phyloP scores from a whole-genome alignment of 192 early-diverging fungal species.

The Gonapodya prolifera region DNA sequence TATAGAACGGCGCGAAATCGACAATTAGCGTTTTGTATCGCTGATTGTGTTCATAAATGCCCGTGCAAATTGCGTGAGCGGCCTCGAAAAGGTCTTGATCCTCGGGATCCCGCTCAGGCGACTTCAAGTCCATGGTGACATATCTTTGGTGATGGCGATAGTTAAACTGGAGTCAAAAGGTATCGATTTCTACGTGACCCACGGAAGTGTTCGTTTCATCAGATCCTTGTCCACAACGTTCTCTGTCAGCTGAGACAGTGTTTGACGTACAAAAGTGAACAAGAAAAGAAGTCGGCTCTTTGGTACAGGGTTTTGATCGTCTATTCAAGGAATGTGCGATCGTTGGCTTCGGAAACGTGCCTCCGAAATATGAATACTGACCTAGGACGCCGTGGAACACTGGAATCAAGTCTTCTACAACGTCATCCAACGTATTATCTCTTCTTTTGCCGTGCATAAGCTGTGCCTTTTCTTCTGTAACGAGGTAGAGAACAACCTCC shows the following conservation, averaged over 20 bases:
- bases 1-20: neutral
- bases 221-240: neutral
- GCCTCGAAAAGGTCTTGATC: conserved; percentile 4
- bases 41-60: neutral
- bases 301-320: neutral
- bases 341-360: too few relatives aligned
- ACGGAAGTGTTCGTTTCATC: neutral
- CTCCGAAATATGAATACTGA: neutral
- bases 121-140: neutral
- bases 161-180: neutral
- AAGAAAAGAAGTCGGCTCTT: neutral
- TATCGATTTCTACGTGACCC: neutral
- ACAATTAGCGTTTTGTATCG: neutral
- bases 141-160: neutral
- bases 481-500: neutral
- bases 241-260: neutral
- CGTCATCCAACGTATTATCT: neutral
- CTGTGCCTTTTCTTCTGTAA: neutral
- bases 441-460: neutral
- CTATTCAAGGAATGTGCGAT: neutral
- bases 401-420: neutral
- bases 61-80: neutral
- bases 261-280: neutral
- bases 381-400: neutral
- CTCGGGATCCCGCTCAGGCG: neutral